A percentile compares a stretch with the other conserved stretches of the same genome.
Conservation (phyloP, 148 eudicot species). For the Agrostemma githago region DNA sequence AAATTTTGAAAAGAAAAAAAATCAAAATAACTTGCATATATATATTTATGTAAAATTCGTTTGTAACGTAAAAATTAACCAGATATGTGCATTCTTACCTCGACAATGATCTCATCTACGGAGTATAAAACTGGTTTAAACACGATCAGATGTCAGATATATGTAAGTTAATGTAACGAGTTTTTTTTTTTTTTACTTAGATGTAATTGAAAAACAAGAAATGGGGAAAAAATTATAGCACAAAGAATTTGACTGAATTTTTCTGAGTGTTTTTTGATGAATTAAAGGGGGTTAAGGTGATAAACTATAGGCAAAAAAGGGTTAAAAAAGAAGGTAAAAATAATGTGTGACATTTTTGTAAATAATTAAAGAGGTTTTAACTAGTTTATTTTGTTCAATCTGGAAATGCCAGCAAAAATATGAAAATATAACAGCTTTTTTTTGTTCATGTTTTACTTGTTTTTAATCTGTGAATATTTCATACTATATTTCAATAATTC, state of each 20-base stretch:
- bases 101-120: not conserved
- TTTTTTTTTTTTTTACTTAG: not conserved
- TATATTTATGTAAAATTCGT: not conserved
- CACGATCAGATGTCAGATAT: no score
- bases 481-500: not conserved
- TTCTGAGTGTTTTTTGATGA: not conserved
- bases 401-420: slow-evolving; percentile 18
- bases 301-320: not conserved
- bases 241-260: not conserved
- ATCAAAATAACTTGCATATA: not conserved
- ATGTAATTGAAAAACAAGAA: no score
- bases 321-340: not conserved
- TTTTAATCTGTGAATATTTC: not conserved
- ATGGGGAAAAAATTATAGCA: not conserved
- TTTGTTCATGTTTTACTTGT: not conserved
- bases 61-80: not conserved
- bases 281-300: not conserved
- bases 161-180: not conserved
- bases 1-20: not conserved
- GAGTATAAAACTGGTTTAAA: not conserved
- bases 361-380: slow-evolving; percentile 1
- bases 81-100: not conserved
- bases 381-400: slow-evolving; percentile 15
- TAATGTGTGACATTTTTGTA: not conserved
- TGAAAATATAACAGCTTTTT: not conserved